phyloP scores from a whole-genome alignment of 2,329 filamentous ascomycete genomes.

The Penicillium sp. region DNA sequence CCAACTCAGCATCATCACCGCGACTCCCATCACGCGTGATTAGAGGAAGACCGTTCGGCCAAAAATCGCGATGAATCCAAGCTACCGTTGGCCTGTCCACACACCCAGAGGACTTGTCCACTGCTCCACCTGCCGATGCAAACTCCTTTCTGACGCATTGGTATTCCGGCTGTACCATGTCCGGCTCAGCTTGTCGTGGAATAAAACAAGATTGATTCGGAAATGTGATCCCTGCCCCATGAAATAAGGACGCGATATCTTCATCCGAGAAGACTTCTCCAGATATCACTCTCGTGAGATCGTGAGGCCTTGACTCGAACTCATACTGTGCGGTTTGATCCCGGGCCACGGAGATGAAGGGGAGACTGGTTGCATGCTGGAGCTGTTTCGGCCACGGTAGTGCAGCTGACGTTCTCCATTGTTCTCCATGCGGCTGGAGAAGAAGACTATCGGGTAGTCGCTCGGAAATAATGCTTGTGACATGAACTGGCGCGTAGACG shows the following conservation, averaged over 20 bases:
- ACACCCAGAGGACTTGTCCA: not conserved
- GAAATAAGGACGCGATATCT: slow-evolving; percentile 7
- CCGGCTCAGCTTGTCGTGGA: not conserved
- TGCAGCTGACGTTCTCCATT: not conserved
- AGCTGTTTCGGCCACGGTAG: not conserved
- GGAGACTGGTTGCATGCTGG: not conserved
- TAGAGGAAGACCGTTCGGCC: slow-evolving; percentile 8
- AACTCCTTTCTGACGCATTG: too few species aligned
- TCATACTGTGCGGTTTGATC: not conserved
- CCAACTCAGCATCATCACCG: not conserved
- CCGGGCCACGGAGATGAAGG: not conserved
- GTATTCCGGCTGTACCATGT: not conserved
- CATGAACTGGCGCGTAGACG: slow-evolving; percentile 1
- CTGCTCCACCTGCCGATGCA: not conserved
- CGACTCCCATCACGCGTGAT: not conserved
- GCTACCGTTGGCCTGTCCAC: not conserved
- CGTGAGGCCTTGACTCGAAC: not conserved
- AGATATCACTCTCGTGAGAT: not conserved
- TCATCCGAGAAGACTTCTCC: slow-evolving; percentile 4
- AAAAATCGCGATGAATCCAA: slow-evolving; percentile 14
- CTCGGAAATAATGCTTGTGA: slow-evolving; percentile 6
- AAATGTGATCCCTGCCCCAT: slow-evolving; percentile 6
- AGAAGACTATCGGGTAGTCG: not conserved
- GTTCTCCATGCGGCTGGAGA: not conserved
- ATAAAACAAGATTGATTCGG: slow-evolving; percentile 7